phyloP scores from a whole-genome alignment of 2,329 filamentous ascomycete genomes.

The Fusarium duplospermum region DNA sequence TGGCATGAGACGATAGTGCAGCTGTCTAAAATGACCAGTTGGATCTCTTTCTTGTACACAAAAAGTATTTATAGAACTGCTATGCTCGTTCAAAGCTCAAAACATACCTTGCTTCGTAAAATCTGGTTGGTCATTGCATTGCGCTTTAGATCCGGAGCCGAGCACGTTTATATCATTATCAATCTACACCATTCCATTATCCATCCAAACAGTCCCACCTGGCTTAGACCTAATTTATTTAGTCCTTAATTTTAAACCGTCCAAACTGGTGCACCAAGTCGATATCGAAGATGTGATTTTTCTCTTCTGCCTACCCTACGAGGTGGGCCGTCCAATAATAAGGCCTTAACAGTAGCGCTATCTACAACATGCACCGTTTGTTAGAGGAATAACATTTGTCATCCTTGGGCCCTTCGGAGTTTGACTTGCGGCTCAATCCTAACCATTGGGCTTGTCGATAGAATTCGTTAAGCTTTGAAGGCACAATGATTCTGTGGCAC shows the following conservation, averaged over 20 bases:
- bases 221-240: rapidly evolving
- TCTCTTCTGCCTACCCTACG: too few species aligned
- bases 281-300: too few species aligned
- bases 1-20: background rate
- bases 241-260: too few species aligned
- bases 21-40: background rate
- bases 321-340: too few species aligned
- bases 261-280: too few species aligned
- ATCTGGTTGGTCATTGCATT: background rate
- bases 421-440: background rate
- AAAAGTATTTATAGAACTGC: background rate
- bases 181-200: background rate
- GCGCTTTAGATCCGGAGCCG: too few species aligned
- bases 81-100: background rate
- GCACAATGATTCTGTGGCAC: background rate
- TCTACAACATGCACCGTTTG: too few species aligned
- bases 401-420: rapidly evolving
- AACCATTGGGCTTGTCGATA: background rate
- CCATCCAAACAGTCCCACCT: background rate
- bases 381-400: background rate
- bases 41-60: background rate
- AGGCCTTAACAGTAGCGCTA: too few species aligned
- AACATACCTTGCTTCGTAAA: background rate
- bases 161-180: background rate
- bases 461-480: background rate